These are phyloP conservation scores for Hypoxylon sp. DNA, from an alignment of 2,329 filamentous ascomycete genomes.

Conservation along the genomic window DNA sequence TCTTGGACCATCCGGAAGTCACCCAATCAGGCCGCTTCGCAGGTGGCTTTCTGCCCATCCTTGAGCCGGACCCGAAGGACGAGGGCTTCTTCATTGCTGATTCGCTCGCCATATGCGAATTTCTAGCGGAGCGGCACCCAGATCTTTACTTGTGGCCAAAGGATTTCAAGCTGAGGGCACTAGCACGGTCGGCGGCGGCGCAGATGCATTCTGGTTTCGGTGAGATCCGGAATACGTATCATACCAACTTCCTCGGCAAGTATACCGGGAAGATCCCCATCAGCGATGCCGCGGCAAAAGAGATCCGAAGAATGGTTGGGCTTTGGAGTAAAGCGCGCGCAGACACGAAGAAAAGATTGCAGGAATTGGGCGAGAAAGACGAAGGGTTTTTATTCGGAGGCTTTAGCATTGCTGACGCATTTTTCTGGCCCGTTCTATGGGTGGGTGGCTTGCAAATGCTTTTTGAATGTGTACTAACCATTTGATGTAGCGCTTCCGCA, in stretches of 20 bases:
- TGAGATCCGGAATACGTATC: conserved; percentile 60
- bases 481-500: conserved; percentile 49
- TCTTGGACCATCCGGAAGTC: conserved; percentile 52
- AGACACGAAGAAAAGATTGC: conserved; percentile 40
- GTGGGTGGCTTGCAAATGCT: conserved; percentile 40
- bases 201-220: conserved; percentile 65
- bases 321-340: conserved; percentile 48
- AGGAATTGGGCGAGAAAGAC: conserved; percentile 46
- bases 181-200: conserved; percentile 61
- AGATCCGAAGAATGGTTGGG: conserved; percentile 46
- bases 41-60: conserved; percentile 57
- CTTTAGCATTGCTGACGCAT: conserved; percentile 54
- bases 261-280: conserved; percentile 50
- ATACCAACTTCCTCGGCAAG: conserved; percentile 58
- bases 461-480: not conserved
- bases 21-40: conserved; percentile 55
- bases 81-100: conserved; percentile 60
- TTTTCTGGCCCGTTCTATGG: conserved; percentile 54
- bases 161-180: conserved; percentile 58
- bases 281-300: conserved; percentile 40
- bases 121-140: conserved; percentile 61
- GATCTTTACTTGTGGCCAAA: conserved; percentile 59
- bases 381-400: conserved; percentile 51
- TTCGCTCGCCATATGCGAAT: conserved; percentile 65
- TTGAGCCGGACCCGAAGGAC: conserved; percentile 60